Conservation (phyloP, 805 yeast genomes). For the Myxozyma melibiosi region DNA sequence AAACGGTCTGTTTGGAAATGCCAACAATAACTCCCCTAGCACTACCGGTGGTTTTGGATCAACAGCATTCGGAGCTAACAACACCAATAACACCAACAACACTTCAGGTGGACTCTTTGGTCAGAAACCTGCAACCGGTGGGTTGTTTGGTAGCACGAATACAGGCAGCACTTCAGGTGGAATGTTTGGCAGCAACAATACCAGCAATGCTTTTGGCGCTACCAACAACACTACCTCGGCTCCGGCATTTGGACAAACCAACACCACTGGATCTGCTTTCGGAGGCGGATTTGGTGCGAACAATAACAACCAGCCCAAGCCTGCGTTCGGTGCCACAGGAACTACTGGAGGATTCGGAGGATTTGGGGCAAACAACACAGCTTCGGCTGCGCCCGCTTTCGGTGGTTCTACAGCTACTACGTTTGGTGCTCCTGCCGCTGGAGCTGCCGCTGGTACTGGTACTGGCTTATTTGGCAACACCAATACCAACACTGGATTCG, state of each 20-base stretch:
- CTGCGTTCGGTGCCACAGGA: conserved; percentile 33
- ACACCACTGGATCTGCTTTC: conserved; percentile 41
- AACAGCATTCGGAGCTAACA: conserved; percentile 34
- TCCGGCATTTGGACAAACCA: conserved; percentile 48
- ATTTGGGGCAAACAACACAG: conserved; percentile 39
- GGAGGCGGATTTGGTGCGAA: conserved; percentile 40
- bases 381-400: conserved; percentile 35
- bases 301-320: conserved; percentile 27
- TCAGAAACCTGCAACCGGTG: conserved; percentile 24
- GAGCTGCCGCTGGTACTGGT: conserved; percentile 37
- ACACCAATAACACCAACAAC: conserved; percentile 17
- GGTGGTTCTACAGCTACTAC: conserved; percentile 32
- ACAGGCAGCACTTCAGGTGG: conserved; percentile 27
- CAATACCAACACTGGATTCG: conserved; percentile 42
- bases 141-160: conserved; percentile 26
- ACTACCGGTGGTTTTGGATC: conserved; percentile 30
- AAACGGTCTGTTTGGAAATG: conserved; percentile 47
- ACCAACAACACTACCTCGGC: conserved; percentile 36
- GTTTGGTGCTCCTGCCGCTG: conserved; percentile 46
- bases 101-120: conserved; percentile 35
- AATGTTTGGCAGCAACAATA: conserved; percentile 31
- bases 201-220: conserved; percentile 30
- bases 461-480: conserved; percentile 23
- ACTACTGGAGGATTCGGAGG: conserved; percentile 19
- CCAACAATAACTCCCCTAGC: conserved; percentile 10